Evolutionary conservation across 768 basidiomycete genomes (phyloP).

Genomic region (Mycena vulgaris): DNA sequence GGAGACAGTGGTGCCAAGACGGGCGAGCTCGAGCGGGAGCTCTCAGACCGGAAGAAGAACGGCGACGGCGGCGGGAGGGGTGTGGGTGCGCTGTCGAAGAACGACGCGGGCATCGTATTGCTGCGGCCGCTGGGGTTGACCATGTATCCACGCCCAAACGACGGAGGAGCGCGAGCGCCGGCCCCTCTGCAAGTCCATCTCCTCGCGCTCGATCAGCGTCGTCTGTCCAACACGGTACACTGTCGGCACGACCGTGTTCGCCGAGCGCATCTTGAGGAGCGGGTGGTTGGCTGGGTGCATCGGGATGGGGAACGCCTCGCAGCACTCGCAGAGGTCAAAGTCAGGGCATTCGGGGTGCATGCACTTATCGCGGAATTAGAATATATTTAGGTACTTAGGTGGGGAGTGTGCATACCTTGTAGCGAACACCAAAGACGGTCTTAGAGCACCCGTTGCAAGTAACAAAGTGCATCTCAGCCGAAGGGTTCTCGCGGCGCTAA

Average conservation of each 20-base stretch:
- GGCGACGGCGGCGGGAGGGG: conserved; percentile 40
- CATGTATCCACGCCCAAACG: conserved; percentile 39
- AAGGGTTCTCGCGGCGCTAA: conserved; percentile 43
- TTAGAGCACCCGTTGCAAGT: conserved; percentile 75
- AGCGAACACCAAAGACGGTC: conserved; percentile 74
- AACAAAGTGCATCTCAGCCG: conserved; percentile 62
- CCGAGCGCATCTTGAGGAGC: conserved; percentile 78
- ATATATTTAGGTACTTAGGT: not conserved
- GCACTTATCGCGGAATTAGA: conserved; percentile 63
- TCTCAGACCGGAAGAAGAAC: conserved; percentile 41
- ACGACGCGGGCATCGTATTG: conserved; percentile 37
- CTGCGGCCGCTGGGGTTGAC: conserved; percentile 36
- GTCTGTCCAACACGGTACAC: conserved; percentile 53
- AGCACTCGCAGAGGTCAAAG: conserved; percentile 84
- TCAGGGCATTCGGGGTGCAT: conserved; percentile 84
- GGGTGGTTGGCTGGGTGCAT: conserved; percentile 82
- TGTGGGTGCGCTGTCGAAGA: conserved; percentile 29
- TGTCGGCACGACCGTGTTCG: conserved; percentile 64
- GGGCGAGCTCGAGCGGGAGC: conserved; percentile 38
- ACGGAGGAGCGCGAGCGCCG: conserved; percentile 30
- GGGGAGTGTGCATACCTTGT: conserved; percentile 66
- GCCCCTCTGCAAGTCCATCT: conserved; percentile 10
- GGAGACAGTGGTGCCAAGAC: conserved; percentile 11
- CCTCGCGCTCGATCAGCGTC: conserved; percentile 38
- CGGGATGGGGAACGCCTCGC: conserved; percentile 86